phyloP scores from a whole-genome alignment of 225 moss, liverwort and hornwort species.

The Marchantia paleacea region DNA sequence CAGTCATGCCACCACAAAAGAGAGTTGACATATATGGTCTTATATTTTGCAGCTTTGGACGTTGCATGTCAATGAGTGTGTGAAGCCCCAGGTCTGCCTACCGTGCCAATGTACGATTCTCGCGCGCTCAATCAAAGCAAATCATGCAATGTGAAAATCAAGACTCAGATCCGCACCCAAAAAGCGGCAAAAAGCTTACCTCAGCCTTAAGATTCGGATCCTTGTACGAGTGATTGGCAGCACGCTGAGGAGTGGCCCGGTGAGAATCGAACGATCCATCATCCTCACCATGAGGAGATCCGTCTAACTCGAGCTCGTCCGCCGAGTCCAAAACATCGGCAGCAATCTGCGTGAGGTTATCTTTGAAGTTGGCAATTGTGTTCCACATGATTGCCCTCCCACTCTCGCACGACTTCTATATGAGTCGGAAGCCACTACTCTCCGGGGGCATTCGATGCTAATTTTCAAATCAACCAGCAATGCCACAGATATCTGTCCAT shows the following conservation, averaged over 20 bases:
- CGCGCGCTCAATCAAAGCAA: not conserved
- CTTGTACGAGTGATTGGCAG: constrained; percentile 39
- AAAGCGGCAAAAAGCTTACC: constrained; percentile 26
- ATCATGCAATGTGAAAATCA: not conserved
- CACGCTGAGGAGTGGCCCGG: constrained; percentile 31
- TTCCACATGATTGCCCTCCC: constrained; percentile 74
- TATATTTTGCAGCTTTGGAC: too few relatives aligned
- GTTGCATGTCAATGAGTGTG: too few relatives aligned
- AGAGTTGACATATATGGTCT: too few relatives aligned
- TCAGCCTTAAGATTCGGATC: constrained; percentile 45
- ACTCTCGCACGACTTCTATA: constrained; percentile 15
- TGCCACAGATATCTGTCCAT: constrained; percentile 7
- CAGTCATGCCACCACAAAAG: too few relatives aligned
- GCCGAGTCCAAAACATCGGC: constrained; percentile 88
- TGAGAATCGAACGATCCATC: constrained; percentile 39
- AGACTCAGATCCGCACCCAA: not conserved
- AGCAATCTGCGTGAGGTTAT: constrained; percentile 95
- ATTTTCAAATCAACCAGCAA: constrained; percentile 25
- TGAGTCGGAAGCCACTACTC: constrained; percentile 31
- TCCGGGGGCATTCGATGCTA: constrained; percentile 48
- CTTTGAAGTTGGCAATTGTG: constrained; percentile 91
- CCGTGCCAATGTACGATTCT: not conserved
- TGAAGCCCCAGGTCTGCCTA: not conserved
- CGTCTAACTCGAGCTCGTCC: constrained; percentile 62
- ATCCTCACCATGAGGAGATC: constrained; percentile 42